These are phyloP conservation scores for Trametes punicea DNA, from an alignment of 768 basidiomycete genomes.

Conservation along the genomic window DNA sequence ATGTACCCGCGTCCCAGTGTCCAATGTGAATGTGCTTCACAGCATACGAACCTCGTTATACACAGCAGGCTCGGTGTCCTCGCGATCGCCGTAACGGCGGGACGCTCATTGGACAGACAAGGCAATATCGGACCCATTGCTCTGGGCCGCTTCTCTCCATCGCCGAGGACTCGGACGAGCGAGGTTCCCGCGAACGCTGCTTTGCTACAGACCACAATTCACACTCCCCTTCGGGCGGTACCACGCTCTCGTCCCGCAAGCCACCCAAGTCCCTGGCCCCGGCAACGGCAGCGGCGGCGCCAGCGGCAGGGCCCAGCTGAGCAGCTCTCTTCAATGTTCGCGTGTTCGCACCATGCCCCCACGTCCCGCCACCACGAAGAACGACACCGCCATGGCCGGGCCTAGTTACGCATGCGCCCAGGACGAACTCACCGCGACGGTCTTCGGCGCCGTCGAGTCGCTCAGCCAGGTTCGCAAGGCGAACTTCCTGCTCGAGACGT, in stretches of 20 bases:
- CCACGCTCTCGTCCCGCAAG: conserved; percentile 5
- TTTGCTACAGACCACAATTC: conserved; percentile 3
- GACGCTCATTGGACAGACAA: not conserved
- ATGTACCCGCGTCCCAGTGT: conserved; percentile 3
- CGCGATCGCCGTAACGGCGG: not conserved
- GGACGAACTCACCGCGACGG: conserved; percentile 36
- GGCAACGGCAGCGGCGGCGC: conserved; percentile 8
- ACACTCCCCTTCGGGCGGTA: conserved; percentile 9
- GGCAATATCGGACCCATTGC: not conserved
- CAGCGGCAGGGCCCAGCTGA: not conserved
- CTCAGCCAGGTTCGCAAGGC: conserved; percentile 32
- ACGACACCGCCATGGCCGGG: conserved; percentile 9
- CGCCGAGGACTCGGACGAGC: conserved; percentile 7
- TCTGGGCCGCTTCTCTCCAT: not conserved
- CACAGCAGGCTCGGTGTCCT: not conserved
- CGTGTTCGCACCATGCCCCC: conserved; percentile 14
- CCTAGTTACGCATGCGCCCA: conserved; percentile 10
- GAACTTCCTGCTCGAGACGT: conserved; percentile 34
- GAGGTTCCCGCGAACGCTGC: conserved; percentile 12
- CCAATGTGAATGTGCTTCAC: too few species aligned
- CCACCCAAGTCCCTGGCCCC: conserved; percentile 12
- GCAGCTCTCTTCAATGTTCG: conserved; percentile 2
- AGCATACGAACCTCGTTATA: too few species aligned
- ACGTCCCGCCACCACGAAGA: conserved; percentile 6
- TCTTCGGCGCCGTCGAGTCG: conserved; percentile 32